Percentiles rank a stretch among this genome's conserved stretches.
Conservation (phyloP, 2,329 filamentous ascomycete species). For the Colletotrichum magnum region DNA sequence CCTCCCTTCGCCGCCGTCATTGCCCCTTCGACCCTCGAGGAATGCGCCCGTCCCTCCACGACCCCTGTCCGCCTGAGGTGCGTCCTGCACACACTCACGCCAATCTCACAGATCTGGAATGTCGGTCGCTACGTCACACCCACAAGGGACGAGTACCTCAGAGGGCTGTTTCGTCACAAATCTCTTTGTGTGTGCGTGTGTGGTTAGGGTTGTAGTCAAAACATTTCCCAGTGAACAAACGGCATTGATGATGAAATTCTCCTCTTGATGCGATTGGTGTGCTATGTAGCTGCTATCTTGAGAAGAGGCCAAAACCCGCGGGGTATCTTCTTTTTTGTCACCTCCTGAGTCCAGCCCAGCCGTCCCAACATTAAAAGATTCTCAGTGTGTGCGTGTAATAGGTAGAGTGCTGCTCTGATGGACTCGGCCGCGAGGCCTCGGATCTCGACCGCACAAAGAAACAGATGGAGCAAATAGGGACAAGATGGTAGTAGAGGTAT, state of each 20-base stretch:
- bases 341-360: constrained; percentile 40
- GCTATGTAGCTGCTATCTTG: constrained; percentile 28
- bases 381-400: background rate
- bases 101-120: constrained; percentile 33
- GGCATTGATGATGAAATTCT: background rate
- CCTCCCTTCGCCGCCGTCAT: constrained; percentile 28
- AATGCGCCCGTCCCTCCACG: constrained; percentile 22
- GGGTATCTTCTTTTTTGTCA: constrained; percentile 39
- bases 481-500: constrained; percentile 10
- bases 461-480: constrained; percentile 10
- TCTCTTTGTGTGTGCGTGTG: no score
- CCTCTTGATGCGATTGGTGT: constrained; percentile 12
- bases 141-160: background rate
- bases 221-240: background rate
- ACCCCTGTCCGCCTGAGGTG: constrained; percentile 37
- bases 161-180: no score
- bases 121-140: constrained; percentile 25
- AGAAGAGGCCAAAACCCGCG: constrained; percentile 36
- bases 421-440: constrained; percentile 17
- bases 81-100: constrained; percentile 37
- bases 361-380: constrained; percentile 18
- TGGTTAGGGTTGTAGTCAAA: background rate
- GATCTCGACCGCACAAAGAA: constrained; percentile 28
- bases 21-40: background rate
- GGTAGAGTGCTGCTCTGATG: background rate